These are phyloP conservation scores for Hanseniaspora osmophila DNA, from an alignment of 805 yeast species.

Conservation along the genomic window DNA sequence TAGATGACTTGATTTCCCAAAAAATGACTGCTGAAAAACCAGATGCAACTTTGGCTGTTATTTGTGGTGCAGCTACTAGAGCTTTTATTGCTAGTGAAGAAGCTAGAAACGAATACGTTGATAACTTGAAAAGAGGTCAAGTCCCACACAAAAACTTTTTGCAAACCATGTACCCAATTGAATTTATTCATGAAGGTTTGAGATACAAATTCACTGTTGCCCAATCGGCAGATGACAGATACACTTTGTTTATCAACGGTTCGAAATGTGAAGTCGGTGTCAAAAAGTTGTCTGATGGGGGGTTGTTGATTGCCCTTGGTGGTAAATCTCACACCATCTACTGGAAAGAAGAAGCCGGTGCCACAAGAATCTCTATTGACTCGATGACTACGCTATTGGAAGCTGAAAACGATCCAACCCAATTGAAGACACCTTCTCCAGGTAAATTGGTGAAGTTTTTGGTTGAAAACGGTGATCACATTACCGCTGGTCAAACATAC, in stretches of 20 bases:
- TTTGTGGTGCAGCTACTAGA: constrained; percentile 96
- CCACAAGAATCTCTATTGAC: constrained; percentile 88
- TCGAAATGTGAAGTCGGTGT: constrained; percentile 80
- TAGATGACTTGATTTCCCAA: constrained; percentile 87
- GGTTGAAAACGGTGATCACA: constrained; percentile 91
- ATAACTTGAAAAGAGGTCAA: constrained; percentile 87
- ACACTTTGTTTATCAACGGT: constrained; percentile 86
- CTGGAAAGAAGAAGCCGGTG: constrained; percentile 95
- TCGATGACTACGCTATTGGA: constrained; percentile 89
- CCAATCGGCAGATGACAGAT: constrained; percentile 71
- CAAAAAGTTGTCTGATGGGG: constrained; percentile 86
- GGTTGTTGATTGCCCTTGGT: constrained; percentile 71
- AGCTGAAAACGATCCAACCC: constrained; percentile 96
- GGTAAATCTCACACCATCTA: constrained; percentile 91
- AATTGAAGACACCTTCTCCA: constrained; percentile 95
- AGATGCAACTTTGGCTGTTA: constrained; percentile 75
- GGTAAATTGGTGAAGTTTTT: constrained; percentile 90
- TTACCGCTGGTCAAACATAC: constrained; percentile 79
- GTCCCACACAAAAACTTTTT: constrained; percentile 72
- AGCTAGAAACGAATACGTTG: constrained; percentile 51
- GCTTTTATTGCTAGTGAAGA: constrained; percentile 72
- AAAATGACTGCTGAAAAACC: constrained; percentile 96
- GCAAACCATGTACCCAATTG: constrained; percentile 82
- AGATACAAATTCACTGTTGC: constrained; percentile 94
- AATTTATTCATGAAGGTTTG: constrained; percentile 87